Base-by-base conservation (phyloP, 768 basidiomycete genomes). In the Cystoderma amianthinum region DNA sequence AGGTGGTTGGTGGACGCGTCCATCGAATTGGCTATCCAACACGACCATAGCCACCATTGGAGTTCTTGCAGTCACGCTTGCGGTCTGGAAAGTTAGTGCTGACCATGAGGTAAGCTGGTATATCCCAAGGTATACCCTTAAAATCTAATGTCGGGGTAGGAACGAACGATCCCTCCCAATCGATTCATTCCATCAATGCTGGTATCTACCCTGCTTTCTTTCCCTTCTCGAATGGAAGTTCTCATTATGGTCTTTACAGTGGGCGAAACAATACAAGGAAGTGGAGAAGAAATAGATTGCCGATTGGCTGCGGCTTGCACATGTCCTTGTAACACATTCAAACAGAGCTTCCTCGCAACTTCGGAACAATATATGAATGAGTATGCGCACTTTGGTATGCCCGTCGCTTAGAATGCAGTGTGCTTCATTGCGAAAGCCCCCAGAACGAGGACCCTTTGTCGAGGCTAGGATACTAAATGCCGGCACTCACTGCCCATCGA, bases 1-100 rank as follows among this genome's bases (percentile, higher is more conserved):
- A 91, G 91, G 93, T 67, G 93, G 93, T 53, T 97, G 93, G 93
- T 97, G 93, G 93, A 78, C 80, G 24, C 78, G 89, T 15, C 93
- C 93, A 5, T 68, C 78, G 17, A 95, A 93, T 66, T 96, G 93
- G 93, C 79, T 77, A 44, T 60, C 78, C 19, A 94, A 93, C 67
- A 95, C 93, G 2, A 76, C 76, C 1, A 75, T 95, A 39, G 72
- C 76, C 13, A 73, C 78, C 45, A 67, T 71, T 41, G 88, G 88
- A 2, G 82, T 94, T 42, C 63, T 77, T 30, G 69, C 76, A 2
- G 62, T 81, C 3, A 78, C 79, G 5, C 90, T 80, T 46, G 66
- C 55, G 2, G 60, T 82, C 9, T 93, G 83, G 82, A 71, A 63
- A 22, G 59, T 84, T 44, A 89, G 85, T 48, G 88, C 89, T 11